These are phyloP conservation scores for Epichloe coenophiala DNA, from an alignment of 2,329 filamentous ascomycete genomes.

Conservation along the genomic window DNA sequence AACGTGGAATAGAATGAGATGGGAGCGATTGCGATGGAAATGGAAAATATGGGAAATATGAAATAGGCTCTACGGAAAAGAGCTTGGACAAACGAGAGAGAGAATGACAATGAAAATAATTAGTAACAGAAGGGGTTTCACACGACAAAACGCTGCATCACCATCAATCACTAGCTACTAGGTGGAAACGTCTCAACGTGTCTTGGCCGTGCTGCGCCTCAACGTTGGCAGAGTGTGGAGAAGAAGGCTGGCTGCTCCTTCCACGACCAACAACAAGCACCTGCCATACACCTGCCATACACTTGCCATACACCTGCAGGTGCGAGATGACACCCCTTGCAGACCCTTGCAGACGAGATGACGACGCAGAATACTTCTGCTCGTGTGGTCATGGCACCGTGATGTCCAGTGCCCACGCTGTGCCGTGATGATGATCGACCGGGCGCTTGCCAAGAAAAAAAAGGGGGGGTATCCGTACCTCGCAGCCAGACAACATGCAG, in stretches of 20 bases:
- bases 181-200: not conserved
- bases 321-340: not conserved
- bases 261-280: not conserved
- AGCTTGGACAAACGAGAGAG: not conserved
- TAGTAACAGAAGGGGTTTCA: no score
- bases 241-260: not conserved
- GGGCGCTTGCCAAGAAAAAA: no score
- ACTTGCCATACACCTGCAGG: not conserved
- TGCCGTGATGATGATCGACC: no score
- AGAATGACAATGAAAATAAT: not conserved
- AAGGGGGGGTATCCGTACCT: no score
- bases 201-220: conserved; percentile 1
- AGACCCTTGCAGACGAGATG: not conserved
- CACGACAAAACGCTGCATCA: not conserved
- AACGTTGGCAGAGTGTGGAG: conserved; percentile 3
- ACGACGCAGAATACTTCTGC: not conserved
- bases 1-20: no score
- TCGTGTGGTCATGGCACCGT: no score
- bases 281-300: not conserved
- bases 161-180: no score
- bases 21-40: no score
- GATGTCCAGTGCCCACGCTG: no score
- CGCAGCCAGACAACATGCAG: no score
- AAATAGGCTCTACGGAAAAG: not conserved
- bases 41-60: not conserved